Percentiles rank a stretch among this genome's conserved stretches.
These are phyloP conservation scores for Penicillium daleae DNA, from an alignment of 495 filamentous ascomycete species.

Conservation along the genomic window DNA sequence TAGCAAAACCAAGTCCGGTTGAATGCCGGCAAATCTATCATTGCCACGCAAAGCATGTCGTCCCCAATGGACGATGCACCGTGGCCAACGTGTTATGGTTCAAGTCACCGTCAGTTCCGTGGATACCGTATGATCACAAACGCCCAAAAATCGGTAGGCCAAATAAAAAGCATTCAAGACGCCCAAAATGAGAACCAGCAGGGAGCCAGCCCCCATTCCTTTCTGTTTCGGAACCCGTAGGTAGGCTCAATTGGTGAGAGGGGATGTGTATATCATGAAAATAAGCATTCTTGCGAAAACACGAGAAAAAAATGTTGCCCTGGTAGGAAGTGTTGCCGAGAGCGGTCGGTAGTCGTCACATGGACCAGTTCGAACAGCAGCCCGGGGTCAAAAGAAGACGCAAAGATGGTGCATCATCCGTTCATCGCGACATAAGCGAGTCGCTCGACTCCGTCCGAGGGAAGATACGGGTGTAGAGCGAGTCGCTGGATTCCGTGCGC, in stretches of 20 bases:
- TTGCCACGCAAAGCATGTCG: conserved; percentile 21
- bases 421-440: conserved; percentile 46
- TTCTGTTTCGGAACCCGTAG: neutral
- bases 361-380: conserved; percentile 18
- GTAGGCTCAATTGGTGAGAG: conserved; percentile 5
- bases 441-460: conserved; percentile 50
- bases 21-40: conserved; percentile 29
- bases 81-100: conserved; percentile 26
- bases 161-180: conserved; percentile 4
- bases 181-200: conserved; percentile 29
- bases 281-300: neutral
- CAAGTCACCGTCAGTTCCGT: conserved; percentile 10
- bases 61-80: conserved; percentile 7
- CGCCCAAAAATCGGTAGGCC: conserved; percentile 22
- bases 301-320: neutral
- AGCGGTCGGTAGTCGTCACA: conserved; percentile 14
- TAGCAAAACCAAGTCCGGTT: conserved; percentile 17
- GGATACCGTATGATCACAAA: conserved; percentile 28
- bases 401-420: conserved; percentile 12
- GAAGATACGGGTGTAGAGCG: conserved; percentile 47
- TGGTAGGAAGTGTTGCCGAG: neutral
- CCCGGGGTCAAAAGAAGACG: conserved; percentile 8
- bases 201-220: conserved; percentile 10
- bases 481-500: conserved; percentile 50
- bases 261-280: conserved; percentile 15